A percentile compares a stretch with the other conserved stretches of the same genome.
phyloP scores from a whole-genome alignment of 1,139 yeast genomes.

The Blastobotrys apis region DNA sequence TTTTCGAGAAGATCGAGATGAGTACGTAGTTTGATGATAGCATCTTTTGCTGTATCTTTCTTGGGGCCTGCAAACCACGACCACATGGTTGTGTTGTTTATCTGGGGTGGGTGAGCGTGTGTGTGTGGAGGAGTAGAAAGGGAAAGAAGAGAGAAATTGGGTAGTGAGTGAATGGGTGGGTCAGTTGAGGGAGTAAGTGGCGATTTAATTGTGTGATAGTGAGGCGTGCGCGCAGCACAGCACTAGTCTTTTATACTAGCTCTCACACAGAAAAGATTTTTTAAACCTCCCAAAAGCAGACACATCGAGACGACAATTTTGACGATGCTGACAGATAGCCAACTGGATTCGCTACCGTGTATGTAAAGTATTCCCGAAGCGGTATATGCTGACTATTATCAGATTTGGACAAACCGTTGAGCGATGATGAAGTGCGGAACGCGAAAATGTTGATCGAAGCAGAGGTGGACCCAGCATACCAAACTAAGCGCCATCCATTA shows the following conservation, averaged over 20 bases:
- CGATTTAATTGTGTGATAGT: no score
- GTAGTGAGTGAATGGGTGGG: no score
- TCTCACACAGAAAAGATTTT: no score
- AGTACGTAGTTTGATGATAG: conserved; percentile 83
- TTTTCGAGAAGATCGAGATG: conserved; percentile 83
- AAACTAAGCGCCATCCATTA: conserved; percentile 11
- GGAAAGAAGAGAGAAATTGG: background rate
- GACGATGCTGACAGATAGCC: conserved; percentile 18
- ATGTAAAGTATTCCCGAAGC: conserved; percentile 17
- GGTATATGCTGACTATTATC: background rate
- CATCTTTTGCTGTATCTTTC: conserved; percentile 86
- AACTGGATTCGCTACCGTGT: conserved; percentile 26
- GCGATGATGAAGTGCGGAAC: conserved; percentile 20
- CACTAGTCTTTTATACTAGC: no score
- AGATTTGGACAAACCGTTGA: conserved; percentile 20
- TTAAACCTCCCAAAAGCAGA: no score
- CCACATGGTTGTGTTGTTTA: conserved; percentile 9
- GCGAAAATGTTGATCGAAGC: conserved; percentile 21
- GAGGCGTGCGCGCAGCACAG: no score
- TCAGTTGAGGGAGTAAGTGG: no score
- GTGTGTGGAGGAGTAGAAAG: background rate
- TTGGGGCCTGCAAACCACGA: conserved; percentile 64
- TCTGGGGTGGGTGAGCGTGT: background rate
- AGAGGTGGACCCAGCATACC: conserved; percentile 15
- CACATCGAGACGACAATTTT: no score